Conservation (phyloP, 2,329 filamentous ascomycete genomes). For the Lachnellula occidentalis region DNA sequence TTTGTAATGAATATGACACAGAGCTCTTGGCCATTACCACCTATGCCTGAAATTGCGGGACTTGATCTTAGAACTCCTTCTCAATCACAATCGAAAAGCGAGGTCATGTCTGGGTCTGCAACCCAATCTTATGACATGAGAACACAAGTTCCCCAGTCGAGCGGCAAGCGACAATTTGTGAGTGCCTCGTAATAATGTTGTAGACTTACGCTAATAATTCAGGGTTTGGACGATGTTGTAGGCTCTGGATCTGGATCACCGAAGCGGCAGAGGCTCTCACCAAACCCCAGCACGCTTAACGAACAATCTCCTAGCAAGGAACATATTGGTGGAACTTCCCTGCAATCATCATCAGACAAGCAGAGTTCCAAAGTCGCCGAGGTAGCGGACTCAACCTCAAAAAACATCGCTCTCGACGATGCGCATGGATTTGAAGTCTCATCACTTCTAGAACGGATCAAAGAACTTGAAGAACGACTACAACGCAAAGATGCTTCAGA, state of each 20-base stretch:
- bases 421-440: constrained; percentile 5
- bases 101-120: constrained; percentile 5
- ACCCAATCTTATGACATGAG: constrained; percentile 12
- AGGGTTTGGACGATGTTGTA: constrained; percentile 9
- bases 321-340: neutral
- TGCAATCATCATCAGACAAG: neutral
- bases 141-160: neutral
- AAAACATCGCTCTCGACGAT: constrained; percentile 1
- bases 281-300: constrained; percentile 1
- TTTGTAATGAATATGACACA: constrained; percentile 16
- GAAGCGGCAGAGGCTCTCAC: constrained; percentile 21
- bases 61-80: constrained; percentile 5
- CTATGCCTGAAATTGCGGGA: constrained; percentile 22
- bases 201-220: constrained; percentile 6
- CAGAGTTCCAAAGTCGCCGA: neutral
- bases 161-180: constrained; percentile 19
- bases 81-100: constrained; percentile 1
- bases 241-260: constrained; percentile 12
- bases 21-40: constrained; percentile 18
- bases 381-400: neutral
- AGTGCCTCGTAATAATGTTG: constrained; percentile 1
- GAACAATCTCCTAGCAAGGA: neutral
- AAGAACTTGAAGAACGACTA: constrained; percentile 32
- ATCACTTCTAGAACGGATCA: constrained; percentile 28
- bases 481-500: constrained; percentile 28